Evolutionary conservation across 2,329 filamentous ascomycete species (phyloP).

Genomic region (Elsinoe fawcettii): DNA sequence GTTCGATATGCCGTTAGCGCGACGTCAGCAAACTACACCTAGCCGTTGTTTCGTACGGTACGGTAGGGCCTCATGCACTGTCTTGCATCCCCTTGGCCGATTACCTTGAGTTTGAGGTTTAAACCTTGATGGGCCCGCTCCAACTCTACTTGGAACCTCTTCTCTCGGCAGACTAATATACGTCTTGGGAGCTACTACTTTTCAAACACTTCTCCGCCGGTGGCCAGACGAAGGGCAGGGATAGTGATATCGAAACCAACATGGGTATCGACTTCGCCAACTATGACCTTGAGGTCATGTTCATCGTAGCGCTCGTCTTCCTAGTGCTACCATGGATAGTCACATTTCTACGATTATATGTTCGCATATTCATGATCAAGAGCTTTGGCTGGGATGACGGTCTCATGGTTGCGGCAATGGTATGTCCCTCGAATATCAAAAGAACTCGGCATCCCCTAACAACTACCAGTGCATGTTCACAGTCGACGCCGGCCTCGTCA

Average conservation of each 20-base stretch:
- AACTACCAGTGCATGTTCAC: conserved; percentile 12
- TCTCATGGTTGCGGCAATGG: conserved; percentile 14
- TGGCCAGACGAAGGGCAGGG: background rate
- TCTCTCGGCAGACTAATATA: background rate
- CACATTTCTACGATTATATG: background rate
- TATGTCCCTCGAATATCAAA: no score
- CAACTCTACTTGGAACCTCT: background rate
- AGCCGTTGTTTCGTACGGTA: background rate
- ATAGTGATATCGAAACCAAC: no score
- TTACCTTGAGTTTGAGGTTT: background rate
- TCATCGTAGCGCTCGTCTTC: conserved; percentile 12
- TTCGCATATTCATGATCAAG: conserved; percentile 12
- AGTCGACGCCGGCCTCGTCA: conserved; percentile 8
- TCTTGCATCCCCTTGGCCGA: background rate
- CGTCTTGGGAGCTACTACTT: no score
- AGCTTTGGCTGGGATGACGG: conserved; percentile 15
- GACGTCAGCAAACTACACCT: background rate
- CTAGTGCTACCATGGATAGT: conserved; percentile 16
- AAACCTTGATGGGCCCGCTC: background rate
- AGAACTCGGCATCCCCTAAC: background rate
- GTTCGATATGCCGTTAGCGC: background rate
- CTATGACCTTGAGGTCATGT: conserved; percentile 10
- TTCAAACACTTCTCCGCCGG: no score
- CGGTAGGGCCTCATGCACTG: background rate
- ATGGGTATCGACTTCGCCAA: conserved; percentile 3